These are phyloP conservation scores for Naganishia cerealis DNA, from an alignment of 1,284 basidiomycete genomes.

Conservation along the genomic window DNA sequence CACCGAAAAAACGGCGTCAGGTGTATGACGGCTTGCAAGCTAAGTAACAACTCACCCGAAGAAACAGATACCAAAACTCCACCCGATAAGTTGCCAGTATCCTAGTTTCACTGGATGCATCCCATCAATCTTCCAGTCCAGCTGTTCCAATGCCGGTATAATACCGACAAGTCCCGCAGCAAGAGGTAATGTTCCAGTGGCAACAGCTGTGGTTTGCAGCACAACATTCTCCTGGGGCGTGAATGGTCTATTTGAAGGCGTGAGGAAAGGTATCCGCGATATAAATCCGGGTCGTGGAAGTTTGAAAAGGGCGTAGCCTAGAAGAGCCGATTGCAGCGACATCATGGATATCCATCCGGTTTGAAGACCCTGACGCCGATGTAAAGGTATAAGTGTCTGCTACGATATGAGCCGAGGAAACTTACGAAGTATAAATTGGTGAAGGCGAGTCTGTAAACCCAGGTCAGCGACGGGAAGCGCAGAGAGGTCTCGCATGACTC, in stretches of 20 bases:
- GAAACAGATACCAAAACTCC: slow-evolving; percentile 86
- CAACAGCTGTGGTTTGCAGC: slow-evolving; percentile 90
- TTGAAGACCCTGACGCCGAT: slow-evolving; percentile 45
- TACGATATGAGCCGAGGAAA: not conserved
- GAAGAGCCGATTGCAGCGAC: slow-evolving; percentile 87
- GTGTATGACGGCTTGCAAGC: not conserved
- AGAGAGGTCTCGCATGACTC: not conserved
- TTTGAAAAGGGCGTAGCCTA: slow-evolving; percentile 81
- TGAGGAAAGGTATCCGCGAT: slow-evolving; percentile 36
- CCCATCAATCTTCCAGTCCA: slow-evolving; percentile 74
- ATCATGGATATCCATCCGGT: slow-evolving; percentile 64
- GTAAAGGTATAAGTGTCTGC: not conserved
- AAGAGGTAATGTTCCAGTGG: slow-evolving; percentile 80
- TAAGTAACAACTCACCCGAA: slow-evolving; percentile 65
- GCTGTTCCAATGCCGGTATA: slow-evolving; percentile 79
- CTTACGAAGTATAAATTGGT: slow-evolving; percentile 54
- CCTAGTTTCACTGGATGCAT: slow-evolving; percentile 70
- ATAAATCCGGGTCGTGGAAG: slow-evolving; percentile 62
- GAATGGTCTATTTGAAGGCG: slow-evolving; percentile 58
- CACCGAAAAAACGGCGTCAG: not conserved
- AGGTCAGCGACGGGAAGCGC: not conserved
- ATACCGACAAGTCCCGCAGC: slow-evolving; percentile 94
- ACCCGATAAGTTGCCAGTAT: slow-evolving; percentile 70
- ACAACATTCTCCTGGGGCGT: slow-evolving; percentile 88
- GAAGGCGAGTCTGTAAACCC: slow-evolving; percentile 43